Evolutionary conservation across 2,329 filamentous ascomycete genomes (phyloP).

Genomic region (Aspergillus costaricaensis): DNA sequence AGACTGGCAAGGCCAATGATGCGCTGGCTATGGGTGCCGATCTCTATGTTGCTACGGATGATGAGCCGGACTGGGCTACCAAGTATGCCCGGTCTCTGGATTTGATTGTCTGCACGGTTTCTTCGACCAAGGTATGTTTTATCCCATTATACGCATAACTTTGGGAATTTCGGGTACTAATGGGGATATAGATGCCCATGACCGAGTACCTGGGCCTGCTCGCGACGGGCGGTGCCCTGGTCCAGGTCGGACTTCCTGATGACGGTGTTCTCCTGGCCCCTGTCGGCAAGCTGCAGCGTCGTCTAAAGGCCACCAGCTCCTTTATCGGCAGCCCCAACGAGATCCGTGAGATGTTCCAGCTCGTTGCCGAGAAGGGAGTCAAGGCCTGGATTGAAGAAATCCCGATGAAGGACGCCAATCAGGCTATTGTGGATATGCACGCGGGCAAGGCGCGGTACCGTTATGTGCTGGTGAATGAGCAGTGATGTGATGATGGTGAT

Average conservation of each 20-base stretch:
- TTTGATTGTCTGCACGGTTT: slow-evolving; percentile 60
- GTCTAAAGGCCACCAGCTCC: slow-evolving; percentile 54
- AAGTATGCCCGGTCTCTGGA: slow-evolving; percentile 54
- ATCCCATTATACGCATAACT: too few species aligned
- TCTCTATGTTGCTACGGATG: slow-evolving; percentile 58
- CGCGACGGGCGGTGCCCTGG: slow-evolving; percentile 59
- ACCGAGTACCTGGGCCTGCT: slow-evolving; percentile 63
- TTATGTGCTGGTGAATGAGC: slow-evolving; percentile 48
- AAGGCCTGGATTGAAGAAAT: slow-evolving; percentile 47
- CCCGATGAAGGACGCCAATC: slow-evolving; percentile 48
- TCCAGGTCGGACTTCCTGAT: slow-evolving; percentile 69
- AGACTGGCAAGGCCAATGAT: slow-evolving; percentile 53
- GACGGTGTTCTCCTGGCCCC: slow-evolving; percentile 55
- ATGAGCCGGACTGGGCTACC: slow-evolving; percentile 56
- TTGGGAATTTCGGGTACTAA: not conserved
- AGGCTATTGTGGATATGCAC: slow-evolving; percentile 48
- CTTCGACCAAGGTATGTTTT: slow-evolving; percentile 48
- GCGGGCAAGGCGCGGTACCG: slow-evolving; percentile 49
- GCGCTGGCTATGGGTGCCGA: slow-evolving; percentile 58
- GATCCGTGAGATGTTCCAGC: slow-evolving; percentile 48
- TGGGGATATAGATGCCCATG: slow-evolving; percentile 57
- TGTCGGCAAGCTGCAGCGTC: slow-evolving; percentile 60
- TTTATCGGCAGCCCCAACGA: slow-evolving; percentile 43
- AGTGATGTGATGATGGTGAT: slow-evolving; percentile 14
- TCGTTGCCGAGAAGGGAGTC: slow-evolving; percentile 43